Percentiles rank a stretch among this genome's conserved stretches.
Evolutionary conservation across 345 rosid species (phyloP).

Genomic region (Salix suchowensis): DNA sequence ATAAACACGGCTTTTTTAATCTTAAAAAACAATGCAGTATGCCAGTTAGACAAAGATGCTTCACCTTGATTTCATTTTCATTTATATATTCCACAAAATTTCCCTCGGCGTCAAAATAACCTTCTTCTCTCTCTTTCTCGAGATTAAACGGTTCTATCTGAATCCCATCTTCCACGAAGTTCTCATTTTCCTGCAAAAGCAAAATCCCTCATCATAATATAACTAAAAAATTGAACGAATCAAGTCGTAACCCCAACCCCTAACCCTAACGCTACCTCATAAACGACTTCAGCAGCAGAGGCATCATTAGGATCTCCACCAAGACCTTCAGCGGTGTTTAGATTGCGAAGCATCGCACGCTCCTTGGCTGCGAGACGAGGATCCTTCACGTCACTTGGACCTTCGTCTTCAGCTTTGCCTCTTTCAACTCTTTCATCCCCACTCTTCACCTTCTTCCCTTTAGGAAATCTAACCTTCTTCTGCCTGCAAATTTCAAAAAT

Average conservation of each 20-base stretch:
- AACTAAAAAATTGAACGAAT: background rate
- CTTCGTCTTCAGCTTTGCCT: slow-evolving; percentile 33
- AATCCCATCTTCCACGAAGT: slow-evolving; percentile 80
- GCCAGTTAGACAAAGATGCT: background rate
- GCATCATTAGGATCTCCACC: slow-evolving; percentile 38
- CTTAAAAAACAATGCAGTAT: background rate
- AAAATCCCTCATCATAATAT: slow-evolving; percentile 22
- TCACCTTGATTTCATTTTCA: slow-evolving; percentile 76
- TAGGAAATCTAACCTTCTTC: slow-evolving; percentile 85
- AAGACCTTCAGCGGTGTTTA: slow-evolving; percentile 48
- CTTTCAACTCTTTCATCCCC: slow-evolving; percentile 34
- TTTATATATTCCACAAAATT: slow-evolving; percentile 84
- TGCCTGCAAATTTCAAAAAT: slow-evolving; percentile 37
- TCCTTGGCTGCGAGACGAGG: slow-evolving; percentile 71
- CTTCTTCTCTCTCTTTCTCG: slow-evolving; percentile 89
- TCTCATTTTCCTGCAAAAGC: slow-evolving; percentile 61
- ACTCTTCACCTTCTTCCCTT: slow-evolving; percentile 77
- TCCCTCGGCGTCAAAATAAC: slow-evolving; percentile 85
- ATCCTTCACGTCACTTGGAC: slow-evolving; percentile 15
- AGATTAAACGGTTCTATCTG: slow-evolving; percentile 92
- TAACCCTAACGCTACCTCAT: slow-evolving; percentile 43
- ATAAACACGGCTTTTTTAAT: background rate
- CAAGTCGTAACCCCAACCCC: background rate
- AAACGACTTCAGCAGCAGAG: slow-evolving; percentile 55
- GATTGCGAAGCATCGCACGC: slow-evolving; percentile 70